phyloP scores from a whole-genome alignment of 257 asterid species.

The Fraxinus cuspidata region DNA sequence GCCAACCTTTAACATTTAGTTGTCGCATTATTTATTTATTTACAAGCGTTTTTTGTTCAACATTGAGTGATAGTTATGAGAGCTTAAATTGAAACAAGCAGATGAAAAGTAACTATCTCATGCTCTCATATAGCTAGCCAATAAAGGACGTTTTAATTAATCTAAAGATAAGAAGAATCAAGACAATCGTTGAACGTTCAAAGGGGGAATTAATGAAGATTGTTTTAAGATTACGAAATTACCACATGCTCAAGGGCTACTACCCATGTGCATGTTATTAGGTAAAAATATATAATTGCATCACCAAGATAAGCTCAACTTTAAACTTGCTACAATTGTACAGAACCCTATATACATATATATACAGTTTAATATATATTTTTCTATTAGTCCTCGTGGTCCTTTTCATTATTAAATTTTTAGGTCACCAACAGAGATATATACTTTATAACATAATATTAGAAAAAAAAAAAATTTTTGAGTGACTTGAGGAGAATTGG shows the following conservation, averaged over 20 bases:
- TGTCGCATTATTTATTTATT: no score
- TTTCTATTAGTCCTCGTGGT: neutral
- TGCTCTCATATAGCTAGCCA: neutral
- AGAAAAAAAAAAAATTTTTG: neutral
- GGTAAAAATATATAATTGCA: neutral
- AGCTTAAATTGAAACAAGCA: neutral
- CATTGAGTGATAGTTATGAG: neutral
- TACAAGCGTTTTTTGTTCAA: neutral
- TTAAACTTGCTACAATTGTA: neutral
- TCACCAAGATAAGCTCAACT: neutral
- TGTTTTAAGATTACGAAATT: slow-evolving; percentile 1
- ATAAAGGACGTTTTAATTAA: neutral
- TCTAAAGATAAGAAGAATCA: neutral
- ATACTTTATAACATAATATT: neutral
- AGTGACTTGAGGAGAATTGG: no score
- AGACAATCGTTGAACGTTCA: neutral
- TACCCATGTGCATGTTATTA: neutral
- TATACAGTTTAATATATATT: neutral
- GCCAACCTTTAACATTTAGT: no score
- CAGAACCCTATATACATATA: neutral
- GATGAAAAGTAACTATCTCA: neutral
- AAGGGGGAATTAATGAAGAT: slow-evolving; percentile 2
- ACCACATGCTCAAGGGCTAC: neutral
- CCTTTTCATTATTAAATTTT: neutral
- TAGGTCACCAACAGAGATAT: neutral